Evolutionary conservation across 2,329 filamentous ascomycete species (phyloP), one percentile per base, ranked within the genome.

Genomic region (Monilinia aucupariae): DNA sequence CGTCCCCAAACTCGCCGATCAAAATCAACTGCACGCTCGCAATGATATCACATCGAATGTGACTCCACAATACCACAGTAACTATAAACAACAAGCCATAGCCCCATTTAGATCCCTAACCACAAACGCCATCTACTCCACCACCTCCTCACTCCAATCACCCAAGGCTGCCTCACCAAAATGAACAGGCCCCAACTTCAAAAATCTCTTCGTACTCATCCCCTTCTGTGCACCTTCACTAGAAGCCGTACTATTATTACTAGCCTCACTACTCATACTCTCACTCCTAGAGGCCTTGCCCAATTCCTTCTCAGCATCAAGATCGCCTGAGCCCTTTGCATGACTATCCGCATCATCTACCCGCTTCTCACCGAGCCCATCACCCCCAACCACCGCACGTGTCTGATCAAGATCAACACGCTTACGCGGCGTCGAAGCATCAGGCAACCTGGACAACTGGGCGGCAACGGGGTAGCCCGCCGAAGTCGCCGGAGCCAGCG

Each of bases 61-160:
- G 53, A 13, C 27, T 4, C 25, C 20, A 55, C 15, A 22, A 22
- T 55, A 17, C 25, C 53, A 17, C 12, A 32, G 27, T 45, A 32
- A 45, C 27, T 20, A 27, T 32, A 32, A 55, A 15, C 7, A 39
- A 32, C 15, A 43, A 45, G 13, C 7, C 53, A 32, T 15, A 43
- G 32, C 25, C 20, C 27, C 2, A 32, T 25, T 47, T 27, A 56
- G 3, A 47, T 20, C 9, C 32, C 25, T 27, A 43, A 27, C 9
- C n/a, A 27, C 27, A 27, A 30, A 22, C 10, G 20, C 30, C n/a
- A 55, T 43, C 30, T 53, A 53, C 30, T 52, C 22, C 37, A 60
- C 49, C 48, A 58, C 55, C 34, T 69, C 67, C 66, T 72, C 71
- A 61, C 69, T 71, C 69, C 70, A 73, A 63, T 72, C 72, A n/a